Evolutionary conservation across 1,284 basidiomycete species (phyloP).

Genomic region (Naganishia albida): DNA sequence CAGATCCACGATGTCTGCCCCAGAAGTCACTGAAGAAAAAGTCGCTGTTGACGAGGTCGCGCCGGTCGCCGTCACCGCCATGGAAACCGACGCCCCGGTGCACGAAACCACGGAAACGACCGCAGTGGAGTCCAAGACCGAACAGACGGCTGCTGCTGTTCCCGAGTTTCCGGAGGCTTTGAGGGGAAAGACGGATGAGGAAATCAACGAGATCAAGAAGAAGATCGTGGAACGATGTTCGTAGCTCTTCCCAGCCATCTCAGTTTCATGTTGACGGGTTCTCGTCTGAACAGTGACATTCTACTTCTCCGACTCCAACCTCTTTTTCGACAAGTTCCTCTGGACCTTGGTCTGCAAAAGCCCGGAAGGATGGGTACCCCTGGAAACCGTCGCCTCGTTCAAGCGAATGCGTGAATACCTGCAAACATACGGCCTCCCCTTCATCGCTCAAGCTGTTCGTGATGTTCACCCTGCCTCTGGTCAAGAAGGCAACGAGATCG

Average conservation of each 20-base stretch:
- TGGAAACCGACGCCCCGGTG: neutral
- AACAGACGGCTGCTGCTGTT: neutral
- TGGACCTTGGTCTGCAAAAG: conserved; percentile 78
- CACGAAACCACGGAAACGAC: neutral
- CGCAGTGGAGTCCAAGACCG: neutral
- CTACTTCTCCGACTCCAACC: conserved; percentile 80
- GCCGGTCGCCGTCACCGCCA: neutral
- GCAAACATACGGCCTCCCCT: conserved; percentile 61
- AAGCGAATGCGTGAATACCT: conserved; percentile 86
- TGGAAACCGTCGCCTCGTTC: conserved; percentile 87
- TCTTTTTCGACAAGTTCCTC: conserved; percentile 98
- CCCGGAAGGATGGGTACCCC: conserved; percentile 84
- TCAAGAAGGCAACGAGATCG: conserved; percentile 54
- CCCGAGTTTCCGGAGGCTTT: conserved; percentile 29
- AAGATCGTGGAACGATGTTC: conserved; percentile 33
- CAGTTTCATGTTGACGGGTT: neutral
- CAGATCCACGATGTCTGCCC: conserved; percentile 1
- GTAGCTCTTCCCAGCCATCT: neutral
- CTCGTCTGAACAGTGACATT: conserved; percentile 28
- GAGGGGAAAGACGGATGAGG: conserved; percentile 31
- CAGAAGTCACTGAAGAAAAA: conserved; percentile 2
- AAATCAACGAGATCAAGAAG: conserved; percentile 33
- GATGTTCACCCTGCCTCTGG: conserved; percentile 43
- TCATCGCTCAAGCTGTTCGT: conserved; percentile 68
- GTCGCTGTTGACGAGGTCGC: neutral